Base-by-base conservation (phyloP, 75 land plant genomes). In the Gnetum montanum region DNA sequence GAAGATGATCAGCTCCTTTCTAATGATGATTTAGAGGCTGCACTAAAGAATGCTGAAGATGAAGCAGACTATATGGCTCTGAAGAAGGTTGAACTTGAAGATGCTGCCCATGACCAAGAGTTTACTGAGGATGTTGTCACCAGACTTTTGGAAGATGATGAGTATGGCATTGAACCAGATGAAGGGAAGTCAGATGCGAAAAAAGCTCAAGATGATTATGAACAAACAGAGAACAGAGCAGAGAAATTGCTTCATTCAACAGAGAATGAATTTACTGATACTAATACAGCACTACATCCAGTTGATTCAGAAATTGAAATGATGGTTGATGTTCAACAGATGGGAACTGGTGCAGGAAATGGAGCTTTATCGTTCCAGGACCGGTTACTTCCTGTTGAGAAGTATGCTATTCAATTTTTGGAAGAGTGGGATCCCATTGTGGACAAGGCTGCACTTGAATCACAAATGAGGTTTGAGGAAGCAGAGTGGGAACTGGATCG, bases 41-140 rank as follows among this genome's bases (percentile, higher is more conserved):
- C 99, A 51, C 58, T 95, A 28, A 95, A 81, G 46, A 61, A 72
- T 63, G 99, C 83, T n/a, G 97, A 95, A 69, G 99, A 95, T 72
- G 99, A 95, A 67, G 99, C 97, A 35, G 97, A 95, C 70, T 95
- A 90, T 59, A 90, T 95, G 93, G 99, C 99, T 35, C 73, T 95
- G 67, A 95, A 95, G 64, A 92, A 68, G 71, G 97, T 86, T 46
- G 97, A 95, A 52, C 70, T 78, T 54, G 99, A 95, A 64, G 99
- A 86, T 41, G 99, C 83, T 46, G 97, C 86, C 4, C 97, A 95
- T 11, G 81, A 86, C 44, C 89, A 86, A 38, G 99, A 95, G 49
- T 95, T 95, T 49, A 84, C 86, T 34, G 97, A 95, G 56, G 99
- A 95, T 46, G 74, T 60, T 24, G 68, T 74, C 49, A 75, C 73